phyloP scores from a whole-genome alignment of 441 rosid genomes.

The Populus trichocarpa region DNA sequence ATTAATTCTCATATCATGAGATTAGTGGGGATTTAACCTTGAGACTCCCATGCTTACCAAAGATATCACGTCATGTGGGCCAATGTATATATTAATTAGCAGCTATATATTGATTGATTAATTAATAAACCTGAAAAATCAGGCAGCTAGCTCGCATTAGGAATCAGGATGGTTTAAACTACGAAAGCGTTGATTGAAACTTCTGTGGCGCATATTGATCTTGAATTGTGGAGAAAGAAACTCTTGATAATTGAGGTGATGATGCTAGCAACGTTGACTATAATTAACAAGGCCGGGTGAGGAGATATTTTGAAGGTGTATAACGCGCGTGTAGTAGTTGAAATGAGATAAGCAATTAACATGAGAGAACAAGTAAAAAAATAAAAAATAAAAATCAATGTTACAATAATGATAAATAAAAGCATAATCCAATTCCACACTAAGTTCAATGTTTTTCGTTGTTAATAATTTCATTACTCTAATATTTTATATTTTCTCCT shows the following conservation, averaged over 20 bases:
- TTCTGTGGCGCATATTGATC: neutral
- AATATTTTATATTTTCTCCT: neutral
- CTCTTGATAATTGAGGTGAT: neutral
- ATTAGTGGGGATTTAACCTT: neutral
- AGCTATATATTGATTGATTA: neutral
- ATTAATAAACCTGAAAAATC: neutral
- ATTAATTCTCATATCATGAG: neutral
- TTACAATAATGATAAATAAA: neutral
- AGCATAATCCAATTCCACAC: neutral
- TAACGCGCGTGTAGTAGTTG: neutral
- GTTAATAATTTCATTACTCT: neutral
- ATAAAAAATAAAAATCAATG: neutral
- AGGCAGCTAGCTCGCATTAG: neutral
- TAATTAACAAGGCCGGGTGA: neutral
- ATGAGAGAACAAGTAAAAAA: neutral
- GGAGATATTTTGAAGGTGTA: neutral
- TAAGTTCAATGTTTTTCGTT: neutral
- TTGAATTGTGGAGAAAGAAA: neutral
- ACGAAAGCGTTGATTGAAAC: neutral
- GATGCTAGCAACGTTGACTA: slow-evolving; percentile 10
- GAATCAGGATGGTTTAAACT: neutral
- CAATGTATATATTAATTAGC: no score
- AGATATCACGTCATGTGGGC: neutral
- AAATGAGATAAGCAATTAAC: neutral
- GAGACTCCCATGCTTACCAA: neutral